phyloP scores from a whole-genome alignment of 2,329 filamentous ascomycete genomes.

The Seiridium unicorne region DNA sequence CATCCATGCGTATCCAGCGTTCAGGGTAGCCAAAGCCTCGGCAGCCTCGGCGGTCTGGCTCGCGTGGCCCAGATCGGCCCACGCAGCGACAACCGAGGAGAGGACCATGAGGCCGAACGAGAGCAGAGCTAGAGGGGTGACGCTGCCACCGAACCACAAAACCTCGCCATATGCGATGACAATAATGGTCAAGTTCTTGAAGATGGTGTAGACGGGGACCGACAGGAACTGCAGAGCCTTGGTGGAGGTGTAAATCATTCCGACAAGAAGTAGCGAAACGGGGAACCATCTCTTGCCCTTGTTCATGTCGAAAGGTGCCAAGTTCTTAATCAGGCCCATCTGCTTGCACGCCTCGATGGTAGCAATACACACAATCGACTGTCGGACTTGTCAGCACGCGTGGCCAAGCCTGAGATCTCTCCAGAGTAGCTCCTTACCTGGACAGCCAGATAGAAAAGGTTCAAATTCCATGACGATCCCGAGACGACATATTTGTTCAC shows the following conservation, averaged over 20 bases:
- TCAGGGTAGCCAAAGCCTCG: conserved; percentile 81
- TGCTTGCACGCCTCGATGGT: conserved; percentile 84
- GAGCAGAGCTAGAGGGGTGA: conserved; percentile 82
- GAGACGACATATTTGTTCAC: conserved; percentile 99
- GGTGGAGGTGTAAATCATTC: conserved; percentile 98
- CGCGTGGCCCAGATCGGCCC: conserved; percentile 83
- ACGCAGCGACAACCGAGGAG: conserved; percentile 90
- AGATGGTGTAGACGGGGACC: conserved; percentile 98
- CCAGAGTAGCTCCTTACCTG: conserved; percentile 65
- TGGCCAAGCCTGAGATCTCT: not conserved
- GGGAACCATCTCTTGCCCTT: conserved; percentile 98
- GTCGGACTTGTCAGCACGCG: not conserved
- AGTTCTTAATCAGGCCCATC: conserved; percentile 76
- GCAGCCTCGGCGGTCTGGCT: conserved; percentile 57
- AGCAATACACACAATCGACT: conserved; percentile 87
- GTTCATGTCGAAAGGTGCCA: conserved; percentile 77
- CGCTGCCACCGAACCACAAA: conserved; percentile 93
- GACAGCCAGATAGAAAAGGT: conserved; percentile 89
- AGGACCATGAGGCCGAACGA: conserved; percentile 97
- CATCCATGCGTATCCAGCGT: conserved; percentile 98
- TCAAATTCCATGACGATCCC: conserved; percentile 87
- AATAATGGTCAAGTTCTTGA: conserved; percentile 99
- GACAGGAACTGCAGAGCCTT: conserved; percentile 96
- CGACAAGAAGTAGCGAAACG: conserved; percentile 90
- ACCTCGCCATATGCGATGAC: conserved; percentile 98